Evolutionary conservation across 768 basidiomycete species (phyloP).

Genomic region (Kwoniella mangroviensis): DNA sequence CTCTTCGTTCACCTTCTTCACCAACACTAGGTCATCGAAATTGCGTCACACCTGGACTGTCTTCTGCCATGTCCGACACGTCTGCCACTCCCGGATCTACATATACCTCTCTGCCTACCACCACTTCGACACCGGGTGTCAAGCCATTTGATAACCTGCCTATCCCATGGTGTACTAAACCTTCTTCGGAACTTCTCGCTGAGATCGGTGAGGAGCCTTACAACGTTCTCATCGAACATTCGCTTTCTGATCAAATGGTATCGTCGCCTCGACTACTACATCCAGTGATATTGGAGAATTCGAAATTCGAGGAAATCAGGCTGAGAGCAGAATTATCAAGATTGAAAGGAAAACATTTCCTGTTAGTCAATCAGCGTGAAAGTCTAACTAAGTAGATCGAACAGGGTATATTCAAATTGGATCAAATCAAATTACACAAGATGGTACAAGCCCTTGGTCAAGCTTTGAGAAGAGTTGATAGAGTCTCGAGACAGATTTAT

Average conservation of each 20-base stretch:
- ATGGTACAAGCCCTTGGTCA: conserved; percentile 21
- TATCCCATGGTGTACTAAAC: conserved; percentile 33
- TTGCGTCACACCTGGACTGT: background rate
- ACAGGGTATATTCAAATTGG: background rate
- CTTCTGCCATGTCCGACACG: background rate
- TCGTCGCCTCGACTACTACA: conserved; percentile 21
- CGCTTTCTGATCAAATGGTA: background rate
- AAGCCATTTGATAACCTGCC: conserved; percentile 33
- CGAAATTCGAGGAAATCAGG: conserved; percentile 21
- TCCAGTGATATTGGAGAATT: conserved; percentile 14
- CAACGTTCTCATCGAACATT: conserved; percentile 3
- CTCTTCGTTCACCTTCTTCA: background rate
- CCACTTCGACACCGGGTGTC: background rate
- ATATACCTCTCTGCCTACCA: background rate
- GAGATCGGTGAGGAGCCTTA: conserved; percentile 1
- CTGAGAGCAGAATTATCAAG: conserved; percentile 23
- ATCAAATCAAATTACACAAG: conserved; percentile 7
- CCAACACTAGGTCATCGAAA: background rate
- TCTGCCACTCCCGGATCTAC: conserved; percentile 1
- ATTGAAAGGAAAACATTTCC: conserved; percentile 26
- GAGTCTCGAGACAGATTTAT: conserved; percentile 37
- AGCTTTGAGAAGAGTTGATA: conserved; percentile 25
- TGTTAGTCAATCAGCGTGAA: conserved; percentile 26
- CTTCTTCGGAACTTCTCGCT: conserved; percentile 1
- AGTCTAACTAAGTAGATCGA: conserved; percentile 12